phyloP scores from a whole-genome alignment of 331 rosid species.

The Dryas integrifolia region DNA sequence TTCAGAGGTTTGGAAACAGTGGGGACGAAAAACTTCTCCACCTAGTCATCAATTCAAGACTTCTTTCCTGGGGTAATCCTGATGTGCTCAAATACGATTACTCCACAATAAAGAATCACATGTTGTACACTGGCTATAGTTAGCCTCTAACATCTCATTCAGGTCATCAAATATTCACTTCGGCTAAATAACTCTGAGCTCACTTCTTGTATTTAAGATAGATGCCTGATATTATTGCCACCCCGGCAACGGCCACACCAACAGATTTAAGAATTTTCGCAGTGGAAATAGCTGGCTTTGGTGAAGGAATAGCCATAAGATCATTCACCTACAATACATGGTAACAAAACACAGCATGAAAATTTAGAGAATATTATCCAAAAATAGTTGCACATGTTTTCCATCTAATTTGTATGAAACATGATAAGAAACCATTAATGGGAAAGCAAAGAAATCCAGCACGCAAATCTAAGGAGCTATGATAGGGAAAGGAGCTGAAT shows the following conservation, averaged over 20 bases:
- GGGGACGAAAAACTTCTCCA: background rate
- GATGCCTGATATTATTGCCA: constrained; percentile 72
- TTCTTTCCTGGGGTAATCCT: background rate
- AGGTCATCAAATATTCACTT: background rate
- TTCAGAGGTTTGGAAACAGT: background rate
- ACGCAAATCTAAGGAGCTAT: constrained; percentile 13
- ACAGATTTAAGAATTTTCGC: constrained; percentile 43
- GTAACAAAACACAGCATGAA: background rate
- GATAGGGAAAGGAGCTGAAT: background rate
- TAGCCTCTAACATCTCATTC: constrained; percentile 4
- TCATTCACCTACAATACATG: constrained; percentile 58
- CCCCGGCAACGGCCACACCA: constrained; percentile 67
- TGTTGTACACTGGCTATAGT: background rate
- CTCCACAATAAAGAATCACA: constrained; percentile 2
- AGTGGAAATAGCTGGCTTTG: constrained; percentile 35
- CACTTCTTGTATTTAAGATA: constrained; percentile 65
- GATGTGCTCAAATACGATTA: background rate
- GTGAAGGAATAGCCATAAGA: constrained; percentile 61
- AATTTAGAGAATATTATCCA: background rate
- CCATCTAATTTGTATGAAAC: background rate
- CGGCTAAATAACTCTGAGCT: constrained; percentile 37
- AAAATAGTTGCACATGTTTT: background rate
- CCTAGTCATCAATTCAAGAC: background rate
- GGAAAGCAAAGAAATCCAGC: background rate
- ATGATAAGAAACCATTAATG: background rate